These are phyloP conservation scores for Phaeolepiota aurea DNA, from an alignment of 768 basidiomycete species.

Conservation along the genomic window DNA sequence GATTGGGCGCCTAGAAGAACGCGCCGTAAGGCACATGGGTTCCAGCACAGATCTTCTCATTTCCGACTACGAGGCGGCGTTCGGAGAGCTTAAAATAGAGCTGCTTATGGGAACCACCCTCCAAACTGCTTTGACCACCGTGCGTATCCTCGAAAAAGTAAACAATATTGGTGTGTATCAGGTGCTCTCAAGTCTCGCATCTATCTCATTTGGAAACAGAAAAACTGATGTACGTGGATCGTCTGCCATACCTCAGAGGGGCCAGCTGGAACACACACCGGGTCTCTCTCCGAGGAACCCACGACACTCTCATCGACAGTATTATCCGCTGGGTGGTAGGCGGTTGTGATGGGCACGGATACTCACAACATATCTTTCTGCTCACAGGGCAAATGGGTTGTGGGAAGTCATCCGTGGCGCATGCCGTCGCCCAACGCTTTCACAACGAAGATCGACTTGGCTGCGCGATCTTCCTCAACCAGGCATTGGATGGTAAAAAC, in stretches of 20 bases:
- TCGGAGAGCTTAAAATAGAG: conserved; percentile 4
- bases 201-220: not conserved
- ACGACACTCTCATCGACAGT: conserved; percentile 7
- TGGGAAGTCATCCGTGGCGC: conserved; percentile 22
- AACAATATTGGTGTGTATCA: conserved; percentile 3
- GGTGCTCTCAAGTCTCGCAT: not conserved
- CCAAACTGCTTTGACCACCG: not conserved
- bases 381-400: conserved; percentile 18
- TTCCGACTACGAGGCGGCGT: conserved; percentile 3
- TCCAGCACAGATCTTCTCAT: conserved; percentile 3
- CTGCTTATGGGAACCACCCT: conserved; percentile 1
- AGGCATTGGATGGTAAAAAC: conserved; percentile 7
- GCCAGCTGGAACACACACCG: conserved; percentile 6
- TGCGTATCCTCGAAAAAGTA: conserved; percentile 5
- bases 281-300: conserved; percentile 7
- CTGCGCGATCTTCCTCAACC: conserved; percentile 20
- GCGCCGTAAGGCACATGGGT: not conserved
- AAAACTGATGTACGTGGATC: not conserved
- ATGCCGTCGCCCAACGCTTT: conserved; percentile 17
- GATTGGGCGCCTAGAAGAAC: not conserved
- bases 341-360: conserved; percentile 4
- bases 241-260: conserved; percentile 5
- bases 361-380: conserved; percentile 12
- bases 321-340: conserved; percentile 10
- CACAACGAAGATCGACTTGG: conserved; percentile 18